These are phyloP conservation scores for Turnera subulata DNA, from an alignment of 345 rosid species.

Conservation along the genomic window DNA sequence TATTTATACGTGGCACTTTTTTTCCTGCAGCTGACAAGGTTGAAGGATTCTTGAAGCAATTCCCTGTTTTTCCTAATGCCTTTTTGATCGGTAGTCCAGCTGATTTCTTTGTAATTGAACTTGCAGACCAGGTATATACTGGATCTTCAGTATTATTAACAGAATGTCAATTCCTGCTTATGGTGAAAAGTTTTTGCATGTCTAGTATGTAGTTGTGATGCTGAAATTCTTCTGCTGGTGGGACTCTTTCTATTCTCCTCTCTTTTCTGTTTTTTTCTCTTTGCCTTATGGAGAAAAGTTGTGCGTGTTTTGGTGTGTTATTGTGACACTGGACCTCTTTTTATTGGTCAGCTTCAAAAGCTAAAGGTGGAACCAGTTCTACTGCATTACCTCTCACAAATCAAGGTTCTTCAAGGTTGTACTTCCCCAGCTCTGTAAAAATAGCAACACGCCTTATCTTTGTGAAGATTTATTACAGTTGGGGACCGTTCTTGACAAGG, in stretches of 20 bases:
- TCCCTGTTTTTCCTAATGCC: constrained; percentile 77
- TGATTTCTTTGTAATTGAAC: constrained; percentile 88
- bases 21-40: constrained; percentile 67
- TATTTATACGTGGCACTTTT: constrained; percentile 14
- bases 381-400: constrained; percentile 75
- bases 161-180: no score
- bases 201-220: no score
- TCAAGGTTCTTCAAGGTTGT: constrained; percentile 80
- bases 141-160: background rate
- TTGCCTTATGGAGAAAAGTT: background rate
- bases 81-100: constrained; percentile 85
- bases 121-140: constrained; percentile 79
- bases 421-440: background rate
- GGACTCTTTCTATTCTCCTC: no score
- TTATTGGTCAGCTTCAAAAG: constrained; percentile 70
- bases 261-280: no score
- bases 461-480: background rate
- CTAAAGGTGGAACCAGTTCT: constrained; percentile 97
- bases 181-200: no score
- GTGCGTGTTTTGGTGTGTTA: background rate
- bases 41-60: constrained; percentile 63
- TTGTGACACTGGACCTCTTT: constrained; percentile 3
- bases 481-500: constrained; percentile 6
- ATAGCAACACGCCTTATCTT: background rate
- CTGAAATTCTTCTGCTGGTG: background rate